Evolutionary conservation across 768 basidiomycete genomes (phyloP), one percentile per base, ranked within the genome.

Genomic region (Russula emetica): DNA sequence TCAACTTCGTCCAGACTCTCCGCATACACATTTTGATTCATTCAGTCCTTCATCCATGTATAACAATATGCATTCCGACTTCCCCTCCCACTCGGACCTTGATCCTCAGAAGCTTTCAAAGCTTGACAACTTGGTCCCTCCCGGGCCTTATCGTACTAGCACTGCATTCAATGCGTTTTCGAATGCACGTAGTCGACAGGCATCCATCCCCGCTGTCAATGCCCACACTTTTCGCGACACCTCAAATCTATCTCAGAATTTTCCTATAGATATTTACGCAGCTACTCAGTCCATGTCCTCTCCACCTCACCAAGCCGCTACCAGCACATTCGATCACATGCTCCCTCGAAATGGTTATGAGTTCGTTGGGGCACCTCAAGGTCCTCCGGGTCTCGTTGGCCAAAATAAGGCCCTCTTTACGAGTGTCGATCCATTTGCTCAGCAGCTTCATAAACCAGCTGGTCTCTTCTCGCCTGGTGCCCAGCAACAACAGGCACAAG

Each of bases 1-100:
- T 64, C 81, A 79, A 59, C 78, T 74, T 54, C 81, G 79, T 64
- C 74, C 84, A 40, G 83, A 84, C 67, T 83, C 85, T 61, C 78
- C 81, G 55, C 78, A 79, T 70, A 75, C 76, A 56, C 78, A 76
- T 76, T 73, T 71, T 71, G 75, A 62, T 67, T 71, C 69, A 71
- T 73, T 30, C 71, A 74, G 61, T 74, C 70, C 71, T 73, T 28
- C 64, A 71, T 53, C 68, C 71, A 73, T 69, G 69, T 69, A 71
- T 64, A 78, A 69, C 71, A 67, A 63, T 52, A 61, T 69, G 49
- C 66, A 69, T 44, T 49, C 64, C 59, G 60, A 61, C 44, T 67
- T 55, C 56, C 34, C 57, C 9, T 45, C 60, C 24, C 42, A 67
- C 18, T 56, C 58, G 22, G 68, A 69, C 47, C 38, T 62, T 18